These are phyloP conservation scores for Rhododendron vialii DNA, from an alignment of 148 eudicot genomes.

Conservation along the genomic window DNA sequence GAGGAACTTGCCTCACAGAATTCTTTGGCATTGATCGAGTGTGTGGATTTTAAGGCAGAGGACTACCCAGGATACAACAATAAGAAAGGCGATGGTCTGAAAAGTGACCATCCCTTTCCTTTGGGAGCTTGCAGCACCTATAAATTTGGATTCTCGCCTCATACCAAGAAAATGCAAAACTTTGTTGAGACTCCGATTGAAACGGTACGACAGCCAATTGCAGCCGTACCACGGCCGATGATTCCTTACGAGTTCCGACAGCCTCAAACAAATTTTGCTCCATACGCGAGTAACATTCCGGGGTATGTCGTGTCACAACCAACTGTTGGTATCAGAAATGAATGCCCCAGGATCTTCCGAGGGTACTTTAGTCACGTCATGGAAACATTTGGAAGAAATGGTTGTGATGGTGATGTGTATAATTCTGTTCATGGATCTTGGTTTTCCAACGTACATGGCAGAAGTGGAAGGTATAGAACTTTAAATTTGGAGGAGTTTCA, in stretches of 20 bases:
- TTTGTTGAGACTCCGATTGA: neutral
- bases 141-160: conserved; percentile 28
- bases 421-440: neutral
- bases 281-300: neutral
- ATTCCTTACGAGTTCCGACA: neutral
- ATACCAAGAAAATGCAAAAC: neutral
- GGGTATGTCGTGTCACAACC: neutral
- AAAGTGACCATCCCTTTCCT: conserved; percentile 47
- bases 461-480: neutral
- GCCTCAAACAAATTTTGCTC: neutral
- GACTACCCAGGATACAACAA: conserved; percentile 69
- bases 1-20: conserved; percentile 33
- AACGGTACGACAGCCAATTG: neutral
- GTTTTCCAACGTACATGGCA: neutral
- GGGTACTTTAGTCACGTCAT: conserved; percentile 28
- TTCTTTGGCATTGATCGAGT: conserved; percentile 21
- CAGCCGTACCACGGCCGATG: neutral
- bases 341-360: conserved; percentile 29
- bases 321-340: conserved; percentile 1
- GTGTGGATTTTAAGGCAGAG: conserved; percentile 29
- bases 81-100: conserved; percentile 51
- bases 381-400: neutral
- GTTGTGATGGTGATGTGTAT: neutral
- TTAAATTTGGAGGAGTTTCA: neutral
- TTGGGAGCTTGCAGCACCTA: conserved; percentile 50